phyloP scores from a whole-genome alignment of 805 yeast species.

The Kregervanrija delftensis region DNA sequence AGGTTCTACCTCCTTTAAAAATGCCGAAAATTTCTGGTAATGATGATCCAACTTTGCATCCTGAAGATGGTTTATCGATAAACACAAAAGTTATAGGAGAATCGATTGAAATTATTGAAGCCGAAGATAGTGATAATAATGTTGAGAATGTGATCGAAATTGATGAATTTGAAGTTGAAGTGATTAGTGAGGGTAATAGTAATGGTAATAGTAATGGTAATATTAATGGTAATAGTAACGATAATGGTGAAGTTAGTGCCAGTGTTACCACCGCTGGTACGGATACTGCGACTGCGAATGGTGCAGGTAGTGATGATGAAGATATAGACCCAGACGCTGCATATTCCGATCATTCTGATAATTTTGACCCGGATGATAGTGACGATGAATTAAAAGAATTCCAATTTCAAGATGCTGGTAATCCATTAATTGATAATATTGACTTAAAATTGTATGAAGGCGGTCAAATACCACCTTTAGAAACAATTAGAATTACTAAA shows the following conservation, averaged over 20 bases:
- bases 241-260: no score
- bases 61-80: no score
- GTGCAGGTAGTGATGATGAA: not conserved
- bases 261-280: no score
- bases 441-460: conserved; percentile 5
- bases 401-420: conserved; percentile 3
- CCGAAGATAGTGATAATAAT: conserved; percentile 4
- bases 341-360: not conserved
- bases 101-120: not conserved
- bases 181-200: not conserved
- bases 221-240: no score
- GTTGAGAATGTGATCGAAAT: not conserved
- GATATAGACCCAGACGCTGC: conserved; percentile 2
- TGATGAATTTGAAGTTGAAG: conserved; percentile 1
- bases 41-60: no score
- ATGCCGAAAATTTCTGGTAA: no score
- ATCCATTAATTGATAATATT: conserved; percentile 1
- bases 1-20: no score
- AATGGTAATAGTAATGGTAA: no score
- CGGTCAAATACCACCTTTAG: conserved; percentile 13
- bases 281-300: not conserved
- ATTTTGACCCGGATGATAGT: conserved; percentile 2
- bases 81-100: no score
- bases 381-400: conserved; percentile 12
- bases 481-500: conserved; percentile 27